Base-by-base conservation (phyloP, 202 grass and related monocot genomes). In the Panicum virgatum region DNA sequence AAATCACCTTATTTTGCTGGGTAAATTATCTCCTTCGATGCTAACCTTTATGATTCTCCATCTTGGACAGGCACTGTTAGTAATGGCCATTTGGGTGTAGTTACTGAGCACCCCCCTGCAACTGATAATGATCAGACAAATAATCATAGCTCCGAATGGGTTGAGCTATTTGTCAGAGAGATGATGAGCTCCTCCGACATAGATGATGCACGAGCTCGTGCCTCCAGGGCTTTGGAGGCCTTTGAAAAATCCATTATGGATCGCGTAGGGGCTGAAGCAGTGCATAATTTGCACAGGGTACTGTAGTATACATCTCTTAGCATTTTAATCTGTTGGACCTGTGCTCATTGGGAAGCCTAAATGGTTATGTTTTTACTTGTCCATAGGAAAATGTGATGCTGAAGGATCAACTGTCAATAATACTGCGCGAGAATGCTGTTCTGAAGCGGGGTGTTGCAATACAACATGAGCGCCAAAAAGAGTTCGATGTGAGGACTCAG, bases 141-240 rank as follows among this genome's bases (percentile, higher is more conserved):
- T 79, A 73, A 78, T 72, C 59, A 66, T 78, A 82, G 86, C 53
- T 89, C 92, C 66, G 89, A 87, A 85, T 95, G 96, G 90, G 96
- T 95, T 73, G 96, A 95, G 36, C 85, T 95, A 73, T 93, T 98
- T 75, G 90, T 98, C 51, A 93, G 87, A 86, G 96, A 98, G 73
- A 98, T 98, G 96, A 90, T 86, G 85, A 93, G 90, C 47, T 81
- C 92, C 47, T 87, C 92, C 36, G 80, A 98, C 85, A 89, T 96
- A 85, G 85, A 91, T 71, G 92, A 93, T 92, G 89, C 90, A 38
- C 78, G 89, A 42, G 65, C 74, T 80, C 90, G 92, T 67, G 87
- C 92, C n/a, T 96, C 91, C 5, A 95, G 89, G 85, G 88, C 84
- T 38, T 75, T 98, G 78, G 96, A 93, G 80, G 87, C 79, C 57